Conservation (phyloP, 108 stramenopile genomes). For the Cafeteria roenbergensis region DNA sequence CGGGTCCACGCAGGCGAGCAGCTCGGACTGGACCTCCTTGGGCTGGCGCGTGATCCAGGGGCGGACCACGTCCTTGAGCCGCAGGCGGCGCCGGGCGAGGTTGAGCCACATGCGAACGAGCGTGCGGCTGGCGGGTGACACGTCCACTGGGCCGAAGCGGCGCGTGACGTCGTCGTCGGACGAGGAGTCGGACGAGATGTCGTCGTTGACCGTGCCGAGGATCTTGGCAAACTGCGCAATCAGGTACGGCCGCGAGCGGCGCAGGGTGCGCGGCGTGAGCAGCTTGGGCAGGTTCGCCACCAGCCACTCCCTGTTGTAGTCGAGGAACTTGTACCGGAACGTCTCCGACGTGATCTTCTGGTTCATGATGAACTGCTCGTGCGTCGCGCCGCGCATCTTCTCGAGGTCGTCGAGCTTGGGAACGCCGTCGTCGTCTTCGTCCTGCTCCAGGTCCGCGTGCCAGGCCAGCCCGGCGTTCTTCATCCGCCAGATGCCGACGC, state of each 20-base stretch:
- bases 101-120: constrained; percentile 51
- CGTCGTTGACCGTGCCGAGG: constrained; percentile 45
- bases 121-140: constrained; percentile 44
- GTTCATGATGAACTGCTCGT: constrained; percentile 60
- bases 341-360: constrained; percentile 55
- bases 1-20: constrained; percentile 42
- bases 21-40: constrained; percentile 54
- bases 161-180: constrained; percentile 32
- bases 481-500: constrained; percentile 50
- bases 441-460: constrained; percentile 11
- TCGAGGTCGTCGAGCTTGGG: constrained; percentile 39
- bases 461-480: constrained; percentile 25
- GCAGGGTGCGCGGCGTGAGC: constrained; percentile 58
- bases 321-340: constrained; percentile 68
- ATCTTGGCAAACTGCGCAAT: constrained; percentile 60
- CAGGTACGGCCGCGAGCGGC: constrained; percentile 55
- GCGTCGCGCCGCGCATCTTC: constrained; percentile 29
- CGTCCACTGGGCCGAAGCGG: constrained; percentile 50
- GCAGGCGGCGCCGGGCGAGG: constrained; percentile 19
- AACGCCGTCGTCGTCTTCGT: constrained; percentile 23
- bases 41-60: constrained; percentile 40
- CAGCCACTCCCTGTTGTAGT: constrained; percentile 64
- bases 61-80: constrained; percentile 38
- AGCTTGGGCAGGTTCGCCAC: constrained; percentile 57
- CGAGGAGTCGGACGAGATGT: constrained; percentile 55